phyloP scores from a whole-genome alignment of 306 rosid genomes.

The Begonia fuchsioides region DNA sequence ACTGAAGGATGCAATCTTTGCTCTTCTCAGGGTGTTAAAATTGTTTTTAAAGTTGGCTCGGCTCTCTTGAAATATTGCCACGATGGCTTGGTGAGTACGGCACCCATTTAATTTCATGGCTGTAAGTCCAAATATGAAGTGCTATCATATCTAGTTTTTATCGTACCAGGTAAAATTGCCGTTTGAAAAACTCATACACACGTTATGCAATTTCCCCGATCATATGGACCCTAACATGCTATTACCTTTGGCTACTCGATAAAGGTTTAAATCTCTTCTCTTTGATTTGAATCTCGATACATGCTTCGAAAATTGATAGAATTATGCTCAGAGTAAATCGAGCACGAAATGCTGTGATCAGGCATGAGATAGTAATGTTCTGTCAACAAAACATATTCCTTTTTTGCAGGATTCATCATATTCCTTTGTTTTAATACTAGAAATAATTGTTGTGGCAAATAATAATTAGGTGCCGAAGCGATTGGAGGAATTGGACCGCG shows the following conservation, averaged over 20 bases:
- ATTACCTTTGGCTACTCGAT: slow-evolving; percentile 87
- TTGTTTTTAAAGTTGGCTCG: slow-evolving; percentile 88
- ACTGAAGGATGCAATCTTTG: slow-evolving; percentile 8
- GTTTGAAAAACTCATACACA: slow-evolving; percentile 90
- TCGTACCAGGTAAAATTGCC: slow-evolving; percentile 62
- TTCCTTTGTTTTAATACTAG: not conserved
- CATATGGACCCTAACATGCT: slow-evolving; percentile 80
- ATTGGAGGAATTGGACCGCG: slow-evolving; percentile 50
- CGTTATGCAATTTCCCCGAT: slow-evolving; percentile 83
- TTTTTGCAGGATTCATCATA: not conserved
- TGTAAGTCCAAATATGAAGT: slow-evolving; percentile 13
- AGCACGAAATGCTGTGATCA: too few species aligned
- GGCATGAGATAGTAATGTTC: too few species aligned
- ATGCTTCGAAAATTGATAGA: not conserved
- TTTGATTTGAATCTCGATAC: not conserved
- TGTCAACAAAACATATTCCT: too few species aligned
- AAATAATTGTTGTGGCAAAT: slow-evolving; percentile 1
- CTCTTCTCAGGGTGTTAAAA: slow-evolving; percentile 69
- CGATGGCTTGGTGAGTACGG: slow-evolving; percentile 79
- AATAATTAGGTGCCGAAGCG: slow-evolving; percentile 53
- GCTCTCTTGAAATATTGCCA: slow-evolving; percentile 88
- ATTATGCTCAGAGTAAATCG: not conserved
- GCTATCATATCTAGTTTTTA: slow-evolving; percentile 4
- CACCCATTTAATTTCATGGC: not conserved
- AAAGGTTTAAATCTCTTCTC: slow-evolving; percentile 37